Percentiles rank a stretch among this genome's conserved stretches.
These are phyloP conservation scores for Inga laurina DNA, from an alignment of 306 rosid species.

Conservation along the genomic window DNA sequence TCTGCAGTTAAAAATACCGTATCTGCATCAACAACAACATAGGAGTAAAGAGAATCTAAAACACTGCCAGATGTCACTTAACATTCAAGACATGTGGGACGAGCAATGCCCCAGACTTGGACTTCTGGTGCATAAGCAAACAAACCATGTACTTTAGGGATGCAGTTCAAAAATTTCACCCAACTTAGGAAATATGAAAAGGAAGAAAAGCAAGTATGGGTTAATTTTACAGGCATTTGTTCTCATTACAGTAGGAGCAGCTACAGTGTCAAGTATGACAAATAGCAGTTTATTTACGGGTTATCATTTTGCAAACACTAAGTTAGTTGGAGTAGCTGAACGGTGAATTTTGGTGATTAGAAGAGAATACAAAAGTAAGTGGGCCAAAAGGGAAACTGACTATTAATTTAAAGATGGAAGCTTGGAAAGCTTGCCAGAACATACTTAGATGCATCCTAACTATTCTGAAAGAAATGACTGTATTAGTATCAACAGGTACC, in stretches of 20 bases:
- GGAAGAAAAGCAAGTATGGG: neutral
- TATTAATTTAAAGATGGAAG: neutral
- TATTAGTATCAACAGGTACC: neutral
- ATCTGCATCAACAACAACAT: conserved; percentile 30
- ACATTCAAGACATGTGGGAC: neutral
- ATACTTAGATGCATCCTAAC: neutral
- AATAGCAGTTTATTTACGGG: neutral
- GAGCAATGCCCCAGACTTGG: neutral
- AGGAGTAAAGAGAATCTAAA: conserved; percentile 6
- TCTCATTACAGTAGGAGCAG: neutral
- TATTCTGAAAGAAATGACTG: neutral
- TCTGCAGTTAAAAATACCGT: conserved; percentile 52
- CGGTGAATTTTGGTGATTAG: neutral
- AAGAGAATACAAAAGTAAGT: neutral
- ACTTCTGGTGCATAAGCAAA: neutral
- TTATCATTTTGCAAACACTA: neutral
- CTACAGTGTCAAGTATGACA: neutral
- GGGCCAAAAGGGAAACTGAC: neutral
- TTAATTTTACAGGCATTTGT: neutral
- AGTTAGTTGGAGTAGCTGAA: neutral
- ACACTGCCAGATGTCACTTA: neutral
- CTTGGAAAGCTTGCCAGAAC: neutral
- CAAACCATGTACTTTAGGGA: neutral
- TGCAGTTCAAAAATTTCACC: neutral
- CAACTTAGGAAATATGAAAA: neutral